Evolutionary conservation across 2,329 filamentous ascomycete species (phyloP).

Genomic region (Aciculosporium take): DNA sequence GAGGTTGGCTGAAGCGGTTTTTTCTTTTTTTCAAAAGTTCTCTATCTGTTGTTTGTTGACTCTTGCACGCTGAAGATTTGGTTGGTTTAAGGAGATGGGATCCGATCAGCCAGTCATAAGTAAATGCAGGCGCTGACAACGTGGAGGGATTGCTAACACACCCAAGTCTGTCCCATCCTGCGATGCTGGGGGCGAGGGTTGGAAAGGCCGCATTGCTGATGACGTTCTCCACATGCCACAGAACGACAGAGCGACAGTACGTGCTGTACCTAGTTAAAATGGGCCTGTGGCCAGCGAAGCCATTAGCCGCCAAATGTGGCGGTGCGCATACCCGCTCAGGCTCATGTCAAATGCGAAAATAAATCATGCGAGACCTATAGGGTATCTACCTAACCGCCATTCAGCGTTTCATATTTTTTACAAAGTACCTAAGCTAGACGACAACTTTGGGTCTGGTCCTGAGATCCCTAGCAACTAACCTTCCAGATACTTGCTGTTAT

Average conservation of each 20-base stretch:
- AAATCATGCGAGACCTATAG: neutral
- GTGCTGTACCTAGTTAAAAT: too few species aligned
- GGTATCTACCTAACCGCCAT: too few species aligned
- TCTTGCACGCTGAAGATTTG: neutral
- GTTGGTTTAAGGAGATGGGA: neutral
- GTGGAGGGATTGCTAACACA: neutral
- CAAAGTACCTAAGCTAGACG: too few species aligned
- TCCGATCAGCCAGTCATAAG: neutral
- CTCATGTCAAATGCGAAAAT: neutral
- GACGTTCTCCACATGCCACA: conserved; percentile 22
- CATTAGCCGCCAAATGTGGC: too few species aligned
- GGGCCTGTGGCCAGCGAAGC: neutral
- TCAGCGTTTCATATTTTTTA: too few species aligned
- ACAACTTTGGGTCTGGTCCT: neutral
- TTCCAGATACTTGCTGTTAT: neutral
- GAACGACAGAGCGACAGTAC: neutral
- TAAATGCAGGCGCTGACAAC: neutral
- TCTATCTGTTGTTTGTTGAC: neutral
- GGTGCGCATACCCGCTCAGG: neutral
- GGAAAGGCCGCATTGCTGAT: conserved; percentile 13
- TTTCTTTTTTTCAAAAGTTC: too few species aligned
- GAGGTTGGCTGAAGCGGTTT: neutral
- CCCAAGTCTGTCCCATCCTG: neutral
- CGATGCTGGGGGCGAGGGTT: conserved; percentile 4
- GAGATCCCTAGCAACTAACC: neutral